Conservation (phyloP, 2,329 filamentous ascomycete genomes). For the Beauveria pseudobassiana region DNA sequence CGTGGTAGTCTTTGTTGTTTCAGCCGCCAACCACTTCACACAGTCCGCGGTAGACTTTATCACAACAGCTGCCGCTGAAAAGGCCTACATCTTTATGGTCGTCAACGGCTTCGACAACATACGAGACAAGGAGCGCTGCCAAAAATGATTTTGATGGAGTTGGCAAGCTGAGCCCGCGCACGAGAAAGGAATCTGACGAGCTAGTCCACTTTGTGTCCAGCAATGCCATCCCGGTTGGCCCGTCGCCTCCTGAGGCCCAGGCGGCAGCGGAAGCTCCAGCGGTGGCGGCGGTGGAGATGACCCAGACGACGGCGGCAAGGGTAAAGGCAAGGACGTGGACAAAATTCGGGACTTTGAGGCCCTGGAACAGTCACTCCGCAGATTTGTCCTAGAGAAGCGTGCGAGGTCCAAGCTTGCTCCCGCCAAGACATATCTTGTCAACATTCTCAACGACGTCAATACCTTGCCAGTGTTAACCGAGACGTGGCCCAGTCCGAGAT, state of each 20-base stretch:
- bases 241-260: conserved; percentile 47
- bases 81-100: conserved; percentile 98
- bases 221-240: conserved; percentile 77
- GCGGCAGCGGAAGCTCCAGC: conserved; percentile 45
- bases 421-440: conserved; percentile 89
- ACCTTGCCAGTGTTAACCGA: conserved; percentile 78
- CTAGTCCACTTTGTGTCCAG: conserved; percentile 97
- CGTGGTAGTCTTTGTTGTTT: conserved; percentile 96
- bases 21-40: conserved; percentile 95
- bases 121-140: conserved; percentile 79
- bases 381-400: conserved; percentile 93
- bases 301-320: conserved; percentile 54
- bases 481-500: conserved; percentile 83
- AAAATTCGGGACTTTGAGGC: conserved; percentile 85
- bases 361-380: conserved; percentile 78
- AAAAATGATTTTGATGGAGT: conserved; percentile 91
- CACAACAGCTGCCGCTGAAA: conserved; percentile 88
- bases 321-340: conserved; percentile 81
- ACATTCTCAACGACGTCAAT: conserved; percentile 82
- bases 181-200: conserved; percentile 85
- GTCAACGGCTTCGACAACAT: conserved; percentile 97
- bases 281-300: conserved; percentile 51
- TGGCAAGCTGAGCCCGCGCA: conserved; percentile 76
- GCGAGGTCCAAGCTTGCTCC: conserved; percentile 92
- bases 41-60: conserved; percentile 98